phyloP scores from a whole-genome alignment of 495 filamentous ascomycete genomes.

The Podospora anserina region DNA sequence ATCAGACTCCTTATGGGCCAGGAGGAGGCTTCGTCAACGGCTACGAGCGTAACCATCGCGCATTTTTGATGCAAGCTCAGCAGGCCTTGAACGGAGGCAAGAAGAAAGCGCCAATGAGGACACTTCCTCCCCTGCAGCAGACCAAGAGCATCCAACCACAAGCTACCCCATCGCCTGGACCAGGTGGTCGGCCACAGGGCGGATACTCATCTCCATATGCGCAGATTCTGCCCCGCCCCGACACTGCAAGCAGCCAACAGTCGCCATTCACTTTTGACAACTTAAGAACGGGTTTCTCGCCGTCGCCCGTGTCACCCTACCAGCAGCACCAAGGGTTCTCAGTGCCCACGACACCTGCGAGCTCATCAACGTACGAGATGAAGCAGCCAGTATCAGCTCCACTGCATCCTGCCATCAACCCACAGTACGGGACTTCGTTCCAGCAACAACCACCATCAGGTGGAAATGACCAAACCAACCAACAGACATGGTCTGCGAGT shows the following conservation, averaged over 20 bases:
- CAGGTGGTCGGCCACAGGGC: conserved; percentile 1
- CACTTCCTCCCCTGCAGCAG: conserved; percentile 21
- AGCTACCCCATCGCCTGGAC: conserved; percentile 9
- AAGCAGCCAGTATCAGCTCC: conserved; percentile 19
- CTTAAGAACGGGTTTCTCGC: neutral
- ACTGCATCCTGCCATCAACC: conserved; percentile 47
- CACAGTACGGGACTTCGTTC: conserved; percentile 39
- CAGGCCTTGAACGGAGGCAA: conserved; percentile 34
- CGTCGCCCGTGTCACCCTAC: conserved; percentile 13
- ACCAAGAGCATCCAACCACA: conserved; percentile 21
- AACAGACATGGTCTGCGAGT: conserved; percentile 16
- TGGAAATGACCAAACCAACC: conserved; percentile 6
- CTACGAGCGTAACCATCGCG: conserved; percentile 49
- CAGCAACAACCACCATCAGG: conserved; percentile 20
- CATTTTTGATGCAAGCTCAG: conserved; percentile 44
- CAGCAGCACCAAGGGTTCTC: conserved; percentile 15
- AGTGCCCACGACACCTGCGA: conserved; percentile 11
- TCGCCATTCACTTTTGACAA: conserved; percentile 6
- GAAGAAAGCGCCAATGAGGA: conserved; percentile 20
- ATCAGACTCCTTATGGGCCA: conserved; percentile 51
- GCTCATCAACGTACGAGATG: conserved; percentile 14
- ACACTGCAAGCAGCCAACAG: neutral
- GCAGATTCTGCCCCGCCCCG: conserved; percentile 19
- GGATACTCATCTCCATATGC: conserved; percentile 22
- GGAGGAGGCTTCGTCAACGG: conserved; percentile 55